Evolutionary conservation across 768 basidiomycete genomes (phyloP).

Genomic region (Kwoniella botswanensis): DNA sequence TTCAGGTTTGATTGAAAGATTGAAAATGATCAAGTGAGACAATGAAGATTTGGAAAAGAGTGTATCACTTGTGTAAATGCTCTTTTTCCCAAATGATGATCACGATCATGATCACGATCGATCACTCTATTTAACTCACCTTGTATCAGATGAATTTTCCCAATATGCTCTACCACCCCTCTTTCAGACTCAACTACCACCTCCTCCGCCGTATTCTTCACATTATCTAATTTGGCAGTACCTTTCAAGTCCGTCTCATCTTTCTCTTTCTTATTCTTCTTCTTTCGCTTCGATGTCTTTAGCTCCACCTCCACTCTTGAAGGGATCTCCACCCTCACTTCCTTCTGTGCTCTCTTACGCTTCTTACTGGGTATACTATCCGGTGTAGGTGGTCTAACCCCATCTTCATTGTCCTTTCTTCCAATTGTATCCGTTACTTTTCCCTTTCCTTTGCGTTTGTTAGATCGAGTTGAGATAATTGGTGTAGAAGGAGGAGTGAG

Average conservation of each 20-base stretch:
- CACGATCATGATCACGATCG: neutral
- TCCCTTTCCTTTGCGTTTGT: too few species aligned
- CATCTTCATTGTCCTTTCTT: neutral
- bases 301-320: neutral
- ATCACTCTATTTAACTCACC: slow-evolving; percentile 29
- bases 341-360: slow-evolving; percentile 1
- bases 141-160: slow-evolving; percentile 51
- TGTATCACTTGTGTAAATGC: neutral
- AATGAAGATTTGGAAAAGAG: too few species aligned
- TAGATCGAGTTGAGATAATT: neutral
- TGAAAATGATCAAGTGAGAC: neutral
- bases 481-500: slow-evolving; percentile 1
- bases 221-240: neutral
- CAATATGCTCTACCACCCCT: slow-evolving; percentile 24
- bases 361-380: slow-evolving; percentile 16
- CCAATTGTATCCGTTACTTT: too few species aligned
- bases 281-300: neutral
- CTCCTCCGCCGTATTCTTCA: neutral
- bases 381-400: slow-evolving; percentile 3
- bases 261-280: slow-evolving; percentile 5
- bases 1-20: neutral
- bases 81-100: neutral
- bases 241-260: neutral
- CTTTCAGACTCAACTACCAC: slow-evolving; percentile 22
- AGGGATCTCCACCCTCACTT: slow-evolving; percentile 19